phyloP scores from a whole-genome alignment of 768 basidiomycete genomes.

The Russula foetens region DNA sequence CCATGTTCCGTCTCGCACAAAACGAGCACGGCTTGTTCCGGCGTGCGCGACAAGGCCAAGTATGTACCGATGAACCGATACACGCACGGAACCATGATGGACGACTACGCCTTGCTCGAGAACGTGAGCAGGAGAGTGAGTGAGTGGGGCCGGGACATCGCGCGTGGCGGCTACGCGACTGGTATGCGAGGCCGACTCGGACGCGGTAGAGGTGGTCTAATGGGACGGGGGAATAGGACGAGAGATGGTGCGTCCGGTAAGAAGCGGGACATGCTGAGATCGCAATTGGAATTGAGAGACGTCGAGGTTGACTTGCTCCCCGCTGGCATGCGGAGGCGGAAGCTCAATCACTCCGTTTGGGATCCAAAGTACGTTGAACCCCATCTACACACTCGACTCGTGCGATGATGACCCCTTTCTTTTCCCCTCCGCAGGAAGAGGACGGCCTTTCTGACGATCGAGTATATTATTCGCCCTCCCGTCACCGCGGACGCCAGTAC shows the following conservation, averaged over 20 bases:
- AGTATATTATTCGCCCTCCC: conserved; percentile 60
- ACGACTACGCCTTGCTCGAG: conserved; percentile 83
- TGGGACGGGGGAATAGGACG: conserved; percentile 25
- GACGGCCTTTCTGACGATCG: conserved; percentile 60
- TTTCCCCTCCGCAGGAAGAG: conserved; percentile 42
- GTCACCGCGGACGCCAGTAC: conserved; percentile 34
- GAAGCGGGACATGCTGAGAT: conserved; percentile 61
- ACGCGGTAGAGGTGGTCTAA: conserved; percentile 23
- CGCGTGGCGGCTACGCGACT: conserved; percentile 47
- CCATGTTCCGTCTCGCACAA: conserved; percentile 68
- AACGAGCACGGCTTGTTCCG: conserved; percentile 48
- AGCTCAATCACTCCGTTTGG: conserved; percentile 75
- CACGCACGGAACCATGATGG: conserved; percentile 80
- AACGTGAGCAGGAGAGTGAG: conserved; percentile 68
- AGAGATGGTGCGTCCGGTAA: conserved; percentile 31
- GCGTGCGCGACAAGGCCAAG: conserved; percentile 60
- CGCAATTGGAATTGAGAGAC: conserved; percentile 57
- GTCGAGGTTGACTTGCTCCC: conserved; percentile 74
- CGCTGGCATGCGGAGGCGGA: conserved; percentile 73
- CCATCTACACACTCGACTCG: conserved; percentile 4
- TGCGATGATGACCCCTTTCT: background rate
- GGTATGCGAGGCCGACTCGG: conserved; percentile 22
- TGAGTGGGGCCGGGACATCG: conserved; percentile 67
- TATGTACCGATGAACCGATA: conserved; percentile 82
- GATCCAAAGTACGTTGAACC: conserved; percentile 53